These are phyloP conservation scores for Aureoboletus auriporus DNA, from an alignment of 768 basidiomycete genomes.

Conservation along the genomic window DNA sequence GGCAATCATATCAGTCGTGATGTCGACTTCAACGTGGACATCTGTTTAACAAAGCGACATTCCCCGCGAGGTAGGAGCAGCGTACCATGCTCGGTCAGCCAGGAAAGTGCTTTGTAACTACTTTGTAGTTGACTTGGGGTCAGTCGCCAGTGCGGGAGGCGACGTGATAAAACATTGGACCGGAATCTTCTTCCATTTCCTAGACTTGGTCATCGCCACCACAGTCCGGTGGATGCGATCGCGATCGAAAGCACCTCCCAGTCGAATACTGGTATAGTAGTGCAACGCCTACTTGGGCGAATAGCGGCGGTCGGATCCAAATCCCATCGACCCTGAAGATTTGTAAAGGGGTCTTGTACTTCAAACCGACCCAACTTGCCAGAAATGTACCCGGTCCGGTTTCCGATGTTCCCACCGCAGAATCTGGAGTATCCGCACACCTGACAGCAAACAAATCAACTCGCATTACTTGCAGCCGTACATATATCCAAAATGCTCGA, in stretches of 20 bases:
- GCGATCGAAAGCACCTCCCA: too few relatives aligned
- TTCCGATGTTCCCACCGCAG: neutral
- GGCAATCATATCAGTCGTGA: neutral
- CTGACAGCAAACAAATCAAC: neutral
- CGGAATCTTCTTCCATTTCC: too few relatives aligned
- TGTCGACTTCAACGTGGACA: neutral
- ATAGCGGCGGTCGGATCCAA: neutral
- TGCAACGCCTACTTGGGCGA: neutral
- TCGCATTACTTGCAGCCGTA: too few relatives aligned
- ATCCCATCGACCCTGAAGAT: neutral
- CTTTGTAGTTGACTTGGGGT: too few relatives aligned
- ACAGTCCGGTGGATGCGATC: too few relatives aligned
- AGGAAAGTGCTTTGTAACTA: too few relatives aligned
- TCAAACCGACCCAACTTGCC: neutral
- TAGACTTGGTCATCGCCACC: neutral
- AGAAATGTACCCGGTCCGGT: neutral
- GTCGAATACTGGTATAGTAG: neutral
- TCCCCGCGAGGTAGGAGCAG: neutral
- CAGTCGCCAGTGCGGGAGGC: too few relatives aligned
- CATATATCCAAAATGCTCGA: too few relatives aligned
- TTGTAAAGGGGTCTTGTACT: neutral
- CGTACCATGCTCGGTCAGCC: too few relatives aligned
- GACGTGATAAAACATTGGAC: too few relatives aligned
- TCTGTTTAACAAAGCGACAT: too few relatives aligned
- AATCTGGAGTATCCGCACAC: neutral